Conservation (phyloP, 345 rosid genomes). For the Streptanthus diversifolius region DNA sequence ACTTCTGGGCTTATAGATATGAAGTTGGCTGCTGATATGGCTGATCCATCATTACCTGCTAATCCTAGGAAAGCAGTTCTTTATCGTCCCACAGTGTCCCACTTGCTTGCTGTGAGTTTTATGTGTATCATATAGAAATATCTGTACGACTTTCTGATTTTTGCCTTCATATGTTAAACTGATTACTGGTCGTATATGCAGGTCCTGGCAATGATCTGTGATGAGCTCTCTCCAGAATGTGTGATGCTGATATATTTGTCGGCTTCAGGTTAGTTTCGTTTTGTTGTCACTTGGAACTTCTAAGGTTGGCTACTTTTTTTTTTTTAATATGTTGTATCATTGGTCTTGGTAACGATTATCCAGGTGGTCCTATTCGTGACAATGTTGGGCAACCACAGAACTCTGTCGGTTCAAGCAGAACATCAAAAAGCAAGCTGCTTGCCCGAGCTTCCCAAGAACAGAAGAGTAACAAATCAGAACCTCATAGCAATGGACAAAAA, state of each 20-base stretch:
- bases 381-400: slow-evolving; percentile 43
- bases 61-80: slow-evolving; percentile 92
- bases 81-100: slow-evolving; percentile 84
- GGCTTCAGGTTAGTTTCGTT: slow-evolving; percentile 63
- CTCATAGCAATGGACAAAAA: slow-evolving; percentile 51
- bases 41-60: slow-evolving; percentile 69
- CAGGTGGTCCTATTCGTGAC: slow-evolving; percentile 59
- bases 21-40: slow-evolving; percentile 63
- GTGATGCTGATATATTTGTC: slow-evolving; percentile 77
- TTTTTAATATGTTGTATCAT: background rate
- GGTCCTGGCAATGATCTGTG: slow-evolving; percentile 90
- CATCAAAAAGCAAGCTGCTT: slow-evolving; percentile 54
- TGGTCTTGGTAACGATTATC: slow-evolving; percentile 23
- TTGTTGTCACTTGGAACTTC: slow-evolving; percentile 12
- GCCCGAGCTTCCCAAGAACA: slow-evolving; percentile 49
- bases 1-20: slow-evolving; percentile 84
- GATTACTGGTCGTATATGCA: slow-evolving; percentile 28
- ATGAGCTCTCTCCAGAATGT: slow-evolving; percentile 84
- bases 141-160: background rate
- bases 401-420: slow-evolving; percentile 55
- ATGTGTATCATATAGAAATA: background rate
- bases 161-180: background rate
- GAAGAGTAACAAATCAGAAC: slow-evolving; percentile 44
- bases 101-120: slow-evolving; percentile 79
- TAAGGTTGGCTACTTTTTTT: background rate